These are phyloP conservation scores for Pleomassaria siparia DNA, from an alignment of 2,329 filamentous ascomycete species.

Conservation along the genomic window DNA sequence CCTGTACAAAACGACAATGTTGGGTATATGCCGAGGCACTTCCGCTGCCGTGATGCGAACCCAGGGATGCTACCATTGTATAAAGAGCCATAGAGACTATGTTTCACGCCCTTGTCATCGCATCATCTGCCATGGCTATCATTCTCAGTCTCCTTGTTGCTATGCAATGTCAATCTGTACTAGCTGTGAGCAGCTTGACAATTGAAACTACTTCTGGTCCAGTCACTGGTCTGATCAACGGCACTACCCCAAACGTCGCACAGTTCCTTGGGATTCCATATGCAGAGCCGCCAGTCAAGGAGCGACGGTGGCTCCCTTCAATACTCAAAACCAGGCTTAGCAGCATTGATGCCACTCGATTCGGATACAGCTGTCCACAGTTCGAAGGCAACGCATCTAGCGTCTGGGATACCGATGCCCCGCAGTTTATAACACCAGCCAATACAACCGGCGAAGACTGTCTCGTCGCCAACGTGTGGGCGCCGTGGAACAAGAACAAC, in stretches of 20 bases:
- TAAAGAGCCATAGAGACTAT: not conserved
- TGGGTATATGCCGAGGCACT: too few relatives aligned
- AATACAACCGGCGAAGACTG: constrained; percentile 48
- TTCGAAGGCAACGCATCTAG: constrained; percentile 18
- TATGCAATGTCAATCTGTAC: constrained; percentile 10
- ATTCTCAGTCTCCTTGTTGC: constrained; percentile 10
- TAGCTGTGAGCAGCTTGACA: constrained; percentile 18
- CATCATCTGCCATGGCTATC: constrained; percentile 10
- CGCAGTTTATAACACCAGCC: constrained; percentile 23
- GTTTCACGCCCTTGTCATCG: not conserved
- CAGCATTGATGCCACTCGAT: constrained; percentile 27
- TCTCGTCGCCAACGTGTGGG: constrained; percentile 51
- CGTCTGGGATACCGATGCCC: constrained; percentile 27
- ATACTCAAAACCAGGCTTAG: constrained; percentile 17
- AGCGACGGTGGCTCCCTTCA: constrained; percentile 38
- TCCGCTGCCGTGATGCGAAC: not conserved
- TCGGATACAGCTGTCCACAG: constrained; percentile 34
- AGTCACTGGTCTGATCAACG: constrained; percentile 37
- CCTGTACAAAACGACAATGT: too few relatives aligned
- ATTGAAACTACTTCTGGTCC: constrained; percentile 30
- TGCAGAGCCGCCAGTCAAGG: constrained; percentile 37
- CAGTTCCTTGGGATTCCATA: constrained; percentile 44
- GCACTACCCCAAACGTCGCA: constrained; percentile 38
- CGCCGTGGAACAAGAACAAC: constrained; percentile 29
- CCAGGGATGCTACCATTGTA: not conserved